Conservation (phyloP, 495 filamentous ascomycete genomes). For the Darksidea phi region DNA sequence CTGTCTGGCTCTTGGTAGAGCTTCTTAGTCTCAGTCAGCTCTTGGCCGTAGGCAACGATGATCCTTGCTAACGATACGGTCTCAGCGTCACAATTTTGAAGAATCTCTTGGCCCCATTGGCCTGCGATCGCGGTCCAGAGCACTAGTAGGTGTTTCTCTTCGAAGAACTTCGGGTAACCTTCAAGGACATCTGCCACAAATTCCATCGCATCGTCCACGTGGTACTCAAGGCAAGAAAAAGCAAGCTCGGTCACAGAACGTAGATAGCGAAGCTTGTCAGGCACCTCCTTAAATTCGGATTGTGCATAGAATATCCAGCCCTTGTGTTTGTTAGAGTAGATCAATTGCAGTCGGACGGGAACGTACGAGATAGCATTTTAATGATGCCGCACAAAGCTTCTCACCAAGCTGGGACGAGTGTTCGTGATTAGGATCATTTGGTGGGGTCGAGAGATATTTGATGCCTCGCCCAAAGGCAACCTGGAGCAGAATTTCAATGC, state of each 20-base stretch:
- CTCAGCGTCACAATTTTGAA: constrained; percentile 28
- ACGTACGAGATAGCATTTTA: constrained; percentile 61
- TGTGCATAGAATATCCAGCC: constrained; percentile 71
- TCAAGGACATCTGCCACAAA: constrained; percentile 63
- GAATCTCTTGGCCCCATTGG: constrained; percentile 29
- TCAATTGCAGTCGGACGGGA: background rate
- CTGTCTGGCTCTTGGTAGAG: constrained; percentile 24
- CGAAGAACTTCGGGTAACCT: constrained; percentile 64
- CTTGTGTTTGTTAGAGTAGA: constrained; percentile 35
- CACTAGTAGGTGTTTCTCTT: constrained; percentile 50
- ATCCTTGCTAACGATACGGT: constrained; percentile 28
- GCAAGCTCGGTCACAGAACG: constrained; percentile 55
- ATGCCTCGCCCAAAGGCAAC: constrained; percentile 27
- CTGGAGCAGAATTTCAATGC: constrained; percentile 18
- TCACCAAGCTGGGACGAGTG: constrained; percentile 35
- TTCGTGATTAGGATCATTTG: background rate
- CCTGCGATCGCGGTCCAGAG: constrained; percentile 55
- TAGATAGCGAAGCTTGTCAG: constrained; percentile 55
- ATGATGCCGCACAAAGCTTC: constrained; percentile 48
- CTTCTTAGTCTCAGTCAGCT: constrained; percentile 17
- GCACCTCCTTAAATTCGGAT: constrained; percentile 54
- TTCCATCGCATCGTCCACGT: constrained; percentile 61
- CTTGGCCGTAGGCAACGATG: constrained; percentile 31
- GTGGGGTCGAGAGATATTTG: constrained; percentile 17
- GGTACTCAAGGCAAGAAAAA: constrained; percentile 56